Conservation (phyloP, 768 basidiomycete species). For the Agaricus sinodeliciosus region DNA sequence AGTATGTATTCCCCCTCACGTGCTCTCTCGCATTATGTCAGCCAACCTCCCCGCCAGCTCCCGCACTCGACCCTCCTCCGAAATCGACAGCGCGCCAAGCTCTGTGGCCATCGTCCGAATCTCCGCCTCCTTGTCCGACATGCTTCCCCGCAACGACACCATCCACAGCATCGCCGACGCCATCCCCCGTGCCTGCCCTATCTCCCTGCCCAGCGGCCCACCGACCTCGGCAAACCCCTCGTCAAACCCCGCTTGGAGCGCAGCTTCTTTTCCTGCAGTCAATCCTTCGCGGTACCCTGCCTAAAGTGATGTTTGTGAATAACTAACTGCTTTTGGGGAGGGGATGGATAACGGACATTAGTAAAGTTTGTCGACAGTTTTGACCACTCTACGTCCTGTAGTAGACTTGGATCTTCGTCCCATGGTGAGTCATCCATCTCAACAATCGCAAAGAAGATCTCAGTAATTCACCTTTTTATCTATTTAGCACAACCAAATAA, state of each 20-base stretch:
- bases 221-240: constrained; percentile 70
- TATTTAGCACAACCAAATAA: constrained; percentile 2
- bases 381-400: constrained; percentile 55
- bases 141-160: constrained; percentile 27
- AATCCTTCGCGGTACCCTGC: constrained; percentile 97
- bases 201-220: constrained; percentile 64
- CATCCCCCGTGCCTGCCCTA: constrained; percentile 74
- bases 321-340: not conserved
- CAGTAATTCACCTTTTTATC: constrained; percentile 1
- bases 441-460: too few relatives aligned
- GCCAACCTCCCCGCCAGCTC: constrained; percentile 18
- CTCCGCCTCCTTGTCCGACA: constrained; percentile 29
- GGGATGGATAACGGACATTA: constrained; percentile 38
- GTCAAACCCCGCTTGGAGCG: constrained; percentile 89
- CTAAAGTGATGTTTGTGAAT: constrained; percentile 36
- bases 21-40: not conserved
- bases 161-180: constrained; percentile 57
- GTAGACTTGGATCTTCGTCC: constrained; percentile 40
- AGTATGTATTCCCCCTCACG: constrained; percentile 5
- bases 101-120: constrained; percentile 45
- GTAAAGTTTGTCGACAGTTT: constrained; percentile 65
- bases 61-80: constrained; percentile 68
- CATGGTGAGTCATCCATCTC: constrained; percentile 44
- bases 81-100: constrained; percentile 58
- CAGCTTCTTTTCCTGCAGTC: constrained; percentile 81